These are phyloP conservation scores for Starmerella bombi DNA, from an alignment of 805 yeast genomes.

Conservation along the genomic window DNA sequence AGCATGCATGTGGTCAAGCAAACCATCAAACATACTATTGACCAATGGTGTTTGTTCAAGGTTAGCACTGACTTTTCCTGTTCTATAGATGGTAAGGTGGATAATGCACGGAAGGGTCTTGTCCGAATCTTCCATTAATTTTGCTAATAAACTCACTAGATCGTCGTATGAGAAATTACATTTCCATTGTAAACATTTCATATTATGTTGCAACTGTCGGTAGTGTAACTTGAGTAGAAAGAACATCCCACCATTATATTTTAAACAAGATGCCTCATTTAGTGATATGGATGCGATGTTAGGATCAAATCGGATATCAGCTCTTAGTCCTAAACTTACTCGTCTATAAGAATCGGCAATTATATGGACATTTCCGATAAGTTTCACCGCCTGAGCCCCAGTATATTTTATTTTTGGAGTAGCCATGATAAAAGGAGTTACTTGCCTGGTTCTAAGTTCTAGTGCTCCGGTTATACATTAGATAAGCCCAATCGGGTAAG, in stretches of 20 bases:
- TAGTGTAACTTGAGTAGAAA: slow-evolving; percentile 7
- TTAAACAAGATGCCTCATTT: neutral
- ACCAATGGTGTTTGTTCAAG: neutral
- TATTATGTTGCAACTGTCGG: neutral
- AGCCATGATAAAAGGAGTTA: slow-evolving; percentile 2
- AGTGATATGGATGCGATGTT: neutral
- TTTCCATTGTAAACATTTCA: neutral
- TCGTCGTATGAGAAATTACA: neutral
- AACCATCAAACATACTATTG: neutral
- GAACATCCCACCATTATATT: neutral
- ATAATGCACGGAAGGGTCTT: neutral
- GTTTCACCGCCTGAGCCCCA: neutral
- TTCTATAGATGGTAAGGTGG: neutral
- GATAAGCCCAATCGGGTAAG: too few species aligned
- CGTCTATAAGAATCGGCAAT: neutral
- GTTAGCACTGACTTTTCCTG: neutral
- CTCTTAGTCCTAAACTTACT: neutral
- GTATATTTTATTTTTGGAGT: slow-evolving; percentile 1
- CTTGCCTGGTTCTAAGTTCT: too few species aligned
- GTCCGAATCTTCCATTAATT: neutral
- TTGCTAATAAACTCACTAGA: neutral
- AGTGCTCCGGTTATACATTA: too few species aligned
- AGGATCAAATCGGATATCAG: slow-evolving; percentile 6
- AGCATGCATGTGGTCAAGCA: slow-evolving; percentile 1
- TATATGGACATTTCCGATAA: neutral